Base-by-base conservation (phyloP, 2,329 filamentous ascomycete genomes). In the Cercospora sp. region DNA sequence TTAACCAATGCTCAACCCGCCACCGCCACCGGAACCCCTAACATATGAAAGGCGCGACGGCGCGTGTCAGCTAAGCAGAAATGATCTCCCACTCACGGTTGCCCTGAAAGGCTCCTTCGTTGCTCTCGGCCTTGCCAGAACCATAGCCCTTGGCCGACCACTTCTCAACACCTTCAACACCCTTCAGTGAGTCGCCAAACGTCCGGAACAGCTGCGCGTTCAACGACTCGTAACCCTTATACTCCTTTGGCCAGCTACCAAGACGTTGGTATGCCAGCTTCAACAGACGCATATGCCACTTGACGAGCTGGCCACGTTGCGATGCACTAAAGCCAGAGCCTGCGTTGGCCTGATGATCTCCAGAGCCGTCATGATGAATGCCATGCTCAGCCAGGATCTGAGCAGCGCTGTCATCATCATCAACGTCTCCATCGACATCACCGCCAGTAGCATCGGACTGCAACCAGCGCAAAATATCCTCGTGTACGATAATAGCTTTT, bases 131-230 rank as follows among this genome's bases (percentile, higher is more conserved):
- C 76, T 83, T 83, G 3, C 83, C 83, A 7, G 67, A 64, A 0
- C 83, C 83, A 71, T 81, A 84, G 0, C 72, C 76, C 74, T 83
- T 82, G 12, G 81, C 74, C 63, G 79, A 75, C 83, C 83, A 84
- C 76, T 82, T 83, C 76, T 84, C 83, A 0, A 83, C 80, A 1
- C 81, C 82, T 66, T 82, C 79, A 0, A 80, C 74, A 0, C 78
- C 79, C 71, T 81, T 79, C 73, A 84, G 75, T 30, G 80, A 77
- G 4, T 71, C 65, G 3, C 75, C 75, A 69, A 81, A 85, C 18
- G 76, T 74, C 5, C 76, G 71, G 74, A 83, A 83, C 6, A 85
- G 61, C 59, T 83, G 78, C 0, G 79, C 80, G 60, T 82, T 83
- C 63, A 86, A 74, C 4, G 77, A 77, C 73, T 84, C 80, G 70